Evolutionary conservation across 2,329 filamentous ascomycete species (phyloP).

Genomic region (Zasmidium angulare): DNA sequence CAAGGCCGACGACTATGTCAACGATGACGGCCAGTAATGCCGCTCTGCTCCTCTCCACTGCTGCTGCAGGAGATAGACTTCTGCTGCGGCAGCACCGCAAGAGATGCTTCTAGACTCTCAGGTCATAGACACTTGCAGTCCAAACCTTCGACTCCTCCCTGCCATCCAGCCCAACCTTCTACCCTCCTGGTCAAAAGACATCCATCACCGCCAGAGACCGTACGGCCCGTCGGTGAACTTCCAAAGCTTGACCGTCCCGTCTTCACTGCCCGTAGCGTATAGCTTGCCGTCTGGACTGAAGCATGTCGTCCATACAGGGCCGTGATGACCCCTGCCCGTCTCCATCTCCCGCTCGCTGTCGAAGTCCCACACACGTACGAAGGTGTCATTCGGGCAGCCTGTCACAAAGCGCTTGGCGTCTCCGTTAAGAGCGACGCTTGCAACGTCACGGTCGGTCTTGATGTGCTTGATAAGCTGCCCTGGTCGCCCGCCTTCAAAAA

Average conservation of each 20-base stretch:
- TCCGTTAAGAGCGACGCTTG: conserved; percentile 84
- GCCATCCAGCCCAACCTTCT: neutral
- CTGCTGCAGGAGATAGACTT: too few species aligned
- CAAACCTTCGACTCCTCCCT: neutral
- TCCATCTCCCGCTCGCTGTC: conserved; percentile 82
- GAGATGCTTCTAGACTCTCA: neutral
- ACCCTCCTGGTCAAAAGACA: too few species aligned
- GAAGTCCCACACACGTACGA: conserved; percentile 92
- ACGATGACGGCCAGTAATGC: too few species aligned
- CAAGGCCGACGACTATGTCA: neutral
- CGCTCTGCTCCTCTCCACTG: too few species aligned
- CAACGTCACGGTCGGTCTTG: conserved; percentile 78
- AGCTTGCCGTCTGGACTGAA: conserved; percentile 95
- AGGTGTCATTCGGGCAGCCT: conserved; percentile 87
- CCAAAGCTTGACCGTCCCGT: conserved; percentile 94
- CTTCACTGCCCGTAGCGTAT: conserved; percentile 94
- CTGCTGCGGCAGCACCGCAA: neutral
- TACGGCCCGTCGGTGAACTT: conserved; percentile 66
- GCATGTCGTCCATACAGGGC: conserved; percentile 92
- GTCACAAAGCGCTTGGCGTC: conserved; percentile 81
- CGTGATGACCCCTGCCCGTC: conserved; percentile 94
- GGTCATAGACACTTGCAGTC: neutral
- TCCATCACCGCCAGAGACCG: conserved; percentile 60
- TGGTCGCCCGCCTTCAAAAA: conserved; percentile 76
- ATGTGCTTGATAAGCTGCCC: conserved; percentile 74